Conservation (phyloP, 2,329 filamentous ascomycete genomes). For the Exophiala bonariae region DNA sequence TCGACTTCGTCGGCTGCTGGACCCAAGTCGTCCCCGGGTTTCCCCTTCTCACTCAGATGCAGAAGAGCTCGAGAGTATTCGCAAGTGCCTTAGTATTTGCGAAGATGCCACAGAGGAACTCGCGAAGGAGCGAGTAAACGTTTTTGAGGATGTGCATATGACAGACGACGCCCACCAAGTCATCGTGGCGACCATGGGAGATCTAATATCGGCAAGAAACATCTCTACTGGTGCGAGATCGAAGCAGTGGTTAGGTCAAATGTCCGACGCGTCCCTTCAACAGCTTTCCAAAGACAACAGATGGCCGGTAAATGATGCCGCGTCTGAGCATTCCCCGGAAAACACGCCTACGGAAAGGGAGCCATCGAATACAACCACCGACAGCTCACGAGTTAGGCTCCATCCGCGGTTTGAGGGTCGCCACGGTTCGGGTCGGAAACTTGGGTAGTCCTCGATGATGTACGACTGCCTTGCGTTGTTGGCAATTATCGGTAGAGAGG, state of each 20-base stretch:
- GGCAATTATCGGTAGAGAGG: too few relatives aligned
- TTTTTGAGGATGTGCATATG: slow-evolving; percentile 33
- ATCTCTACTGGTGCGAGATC: slow-evolving; percentile 37
- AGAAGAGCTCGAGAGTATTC: slow-evolving; percentile 33
- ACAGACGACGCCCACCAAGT: slow-evolving; percentile 33
- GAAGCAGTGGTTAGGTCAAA: slow-evolving; percentile 34
- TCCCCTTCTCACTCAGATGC: slow-evolving; percentile 11
- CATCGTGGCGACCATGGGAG: slow-evolving; percentile 34
- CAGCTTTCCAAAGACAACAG: slow-evolving; percentile 23
- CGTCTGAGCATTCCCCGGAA: not conserved
- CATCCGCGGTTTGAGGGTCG: slow-evolving; percentile 2
- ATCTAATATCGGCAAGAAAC: slow-evolving; percentile 34
- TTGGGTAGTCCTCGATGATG: too few relatives aligned
- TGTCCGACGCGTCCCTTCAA: slow-evolving; percentile 35
- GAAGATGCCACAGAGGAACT: slow-evolving; percentile 30
- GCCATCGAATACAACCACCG: not conserved
- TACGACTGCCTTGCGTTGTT: too few relatives aligned
- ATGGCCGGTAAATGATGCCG: not conserved
- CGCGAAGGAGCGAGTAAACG: slow-evolving; percentile 29
- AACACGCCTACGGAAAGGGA: not conserved
- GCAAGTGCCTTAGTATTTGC: slow-evolving; percentile 31
- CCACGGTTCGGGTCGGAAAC: slow-evolving; percentile 2
- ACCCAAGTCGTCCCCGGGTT: not conserved
- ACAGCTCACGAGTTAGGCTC: not conserved
- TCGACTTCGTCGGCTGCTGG: slow-evolving; percentile 15